A percentile compares a stretch with the other conserved stretches of the same genome.
Evolutionary conservation across 2,329 filamentous ascomycete species (phyloP).

Genomic region (Didymella pinodella): DNA sequence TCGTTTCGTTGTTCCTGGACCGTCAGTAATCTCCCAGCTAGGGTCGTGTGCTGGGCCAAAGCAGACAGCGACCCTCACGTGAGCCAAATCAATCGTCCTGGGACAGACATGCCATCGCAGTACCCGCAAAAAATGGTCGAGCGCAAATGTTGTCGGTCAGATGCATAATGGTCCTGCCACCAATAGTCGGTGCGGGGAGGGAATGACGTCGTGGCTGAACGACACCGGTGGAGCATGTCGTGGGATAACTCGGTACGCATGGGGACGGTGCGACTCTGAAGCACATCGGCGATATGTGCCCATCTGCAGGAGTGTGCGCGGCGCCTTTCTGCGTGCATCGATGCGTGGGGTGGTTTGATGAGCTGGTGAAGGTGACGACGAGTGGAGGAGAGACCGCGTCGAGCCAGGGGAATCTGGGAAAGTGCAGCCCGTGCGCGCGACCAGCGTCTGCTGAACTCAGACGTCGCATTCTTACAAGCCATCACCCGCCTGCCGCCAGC

Average conservation of each 20-base stretch:
- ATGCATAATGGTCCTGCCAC: background rate
- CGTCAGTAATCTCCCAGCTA: background rate
- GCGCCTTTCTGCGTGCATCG: constrained; percentile 15
- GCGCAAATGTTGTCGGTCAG: background rate
- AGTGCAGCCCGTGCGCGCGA: constrained; percentile 14
- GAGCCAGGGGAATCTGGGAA: constrained; percentile 20
- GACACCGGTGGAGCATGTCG: constrained; percentile 6
- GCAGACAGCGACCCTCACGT: constrained; percentile 15
- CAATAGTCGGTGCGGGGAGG: constrained; percentile 15
- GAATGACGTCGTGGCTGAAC: constrained; percentile 41
- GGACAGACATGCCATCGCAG: background rate
- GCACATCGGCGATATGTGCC: constrained; percentile 2
- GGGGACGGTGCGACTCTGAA: background rate
- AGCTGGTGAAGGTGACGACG: constrained; percentile 16
- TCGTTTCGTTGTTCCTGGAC: constrained; percentile 4
- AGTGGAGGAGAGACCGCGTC: constrained; percentile 25
- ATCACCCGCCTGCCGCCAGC: constrained; percentile 34
- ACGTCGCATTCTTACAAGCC: constrained; percentile 40
- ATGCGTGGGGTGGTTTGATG: constrained; percentile 16
- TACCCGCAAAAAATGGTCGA: background rate
- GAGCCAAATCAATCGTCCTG: background rate
- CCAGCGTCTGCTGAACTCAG: constrained; percentile 15
- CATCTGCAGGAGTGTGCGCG: constrained; percentile 24
- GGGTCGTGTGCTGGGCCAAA: constrained; percentile 9
- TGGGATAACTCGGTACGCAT: constrained; percentile 17